Evolutionary conservation across 805 yeast species (phyloP).

Genomic region (Myxozyma lipomycoides): DNA sequence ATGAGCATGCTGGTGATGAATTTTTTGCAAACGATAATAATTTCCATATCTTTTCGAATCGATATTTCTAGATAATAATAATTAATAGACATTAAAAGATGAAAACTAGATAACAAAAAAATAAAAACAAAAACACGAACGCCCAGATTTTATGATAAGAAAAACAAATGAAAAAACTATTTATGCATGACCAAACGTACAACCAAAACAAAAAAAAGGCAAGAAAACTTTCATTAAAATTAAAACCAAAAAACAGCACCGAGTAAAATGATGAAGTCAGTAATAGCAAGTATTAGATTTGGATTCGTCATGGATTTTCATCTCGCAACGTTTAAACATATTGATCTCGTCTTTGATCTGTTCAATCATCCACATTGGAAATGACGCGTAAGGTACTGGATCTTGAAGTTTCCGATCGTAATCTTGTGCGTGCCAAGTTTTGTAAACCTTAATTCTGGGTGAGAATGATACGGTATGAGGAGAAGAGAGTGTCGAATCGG

Average conservation of each 20-base stretch:
- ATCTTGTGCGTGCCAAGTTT: conserved; percentile 75
- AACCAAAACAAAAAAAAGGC: background rate
- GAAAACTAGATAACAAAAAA: background rate
- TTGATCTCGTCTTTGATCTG: conserved; percentile 83
- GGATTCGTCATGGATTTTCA: conserved; percentile 80
- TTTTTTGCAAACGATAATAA: conserved; percentile 15
- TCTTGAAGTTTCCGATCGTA: conserved; percentile 59
- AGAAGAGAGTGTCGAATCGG: background rate
- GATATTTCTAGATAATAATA: conserved; percentile 5
- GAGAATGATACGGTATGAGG: conserved; percentile 56
- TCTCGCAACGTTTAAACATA: conserved; percentile 59
- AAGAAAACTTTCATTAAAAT: background rate
- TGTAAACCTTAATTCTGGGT: conserved; percentile 75
- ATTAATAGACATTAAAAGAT: background rate
- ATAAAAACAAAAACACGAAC: background rate
- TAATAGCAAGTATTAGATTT: conserved; percentile 80
- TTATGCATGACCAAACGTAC: background rate
- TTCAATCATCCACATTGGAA: conserved; percentile 57
- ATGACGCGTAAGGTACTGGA: conserved; percentile 18
- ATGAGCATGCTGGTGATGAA: conserved; percentile 1
- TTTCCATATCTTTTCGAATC: conserved; percentile 17
- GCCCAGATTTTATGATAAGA: background rate
- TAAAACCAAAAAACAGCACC: background rate
- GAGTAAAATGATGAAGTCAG: conserved; percentile 35
- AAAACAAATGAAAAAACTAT: background rate